These are phyloP conservation scores for Nannizziopsis barbatae DNA, from an alignment of 2,329 filamentous ascomycete species.

Conservation along the genomic window DNA sequence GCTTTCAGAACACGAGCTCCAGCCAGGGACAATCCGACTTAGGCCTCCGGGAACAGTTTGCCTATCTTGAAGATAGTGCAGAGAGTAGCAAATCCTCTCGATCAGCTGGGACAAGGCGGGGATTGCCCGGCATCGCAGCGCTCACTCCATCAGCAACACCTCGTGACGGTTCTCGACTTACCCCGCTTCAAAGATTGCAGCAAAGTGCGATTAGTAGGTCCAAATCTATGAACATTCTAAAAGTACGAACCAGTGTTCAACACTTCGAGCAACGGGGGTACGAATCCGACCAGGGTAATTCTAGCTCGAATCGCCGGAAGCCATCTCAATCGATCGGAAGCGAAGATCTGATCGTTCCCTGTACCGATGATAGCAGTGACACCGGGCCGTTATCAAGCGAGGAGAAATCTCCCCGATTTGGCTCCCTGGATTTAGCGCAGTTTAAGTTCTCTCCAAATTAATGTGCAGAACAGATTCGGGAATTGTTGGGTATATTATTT, in stretches of 20 bases:
- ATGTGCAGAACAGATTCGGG: not conserved
- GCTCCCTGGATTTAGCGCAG: slow-evolving; percentile 11
- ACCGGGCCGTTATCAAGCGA: slow-evolving; percentile 16
- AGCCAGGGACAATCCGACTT: not conserved
- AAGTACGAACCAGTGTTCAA: not conserved
- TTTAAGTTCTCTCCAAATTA: slow-evolving; percentile 12
- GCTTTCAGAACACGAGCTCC: not conserved
- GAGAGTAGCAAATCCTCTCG: too few species aligned
- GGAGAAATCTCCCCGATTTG: slow-evolving; percentile 1
- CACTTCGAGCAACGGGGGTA: slow-evolving; percentile 12
- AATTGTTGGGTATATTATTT: not conserved
- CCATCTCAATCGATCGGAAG: slow-evolving; percentile 30
- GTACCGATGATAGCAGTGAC: slow-evolving; percentile 36
- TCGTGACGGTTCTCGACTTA: slow-evolving; percentile 21
- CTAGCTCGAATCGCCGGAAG: not conserved
- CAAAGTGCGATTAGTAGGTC: slow-evolving; percentile 31
- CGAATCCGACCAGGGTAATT: slow-evolving; percentile 11
- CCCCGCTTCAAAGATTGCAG: slow-evolving; percentile 33
- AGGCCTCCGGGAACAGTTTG: not conserved
- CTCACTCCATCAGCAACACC: slow-evolving; percentile 5
- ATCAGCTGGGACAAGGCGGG: not conserved
- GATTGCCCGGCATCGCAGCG: not conserved
- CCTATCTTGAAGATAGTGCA: not conserved
- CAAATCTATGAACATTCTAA: slow-evolving; percentile 26
- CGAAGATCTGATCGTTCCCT: slow-evolving; percentile 42